These are phyloP conservation scores for Skeletonema grethae DNA, from an alignment of 108 stramenopile species.

Conservation along the genomic window DNA sequence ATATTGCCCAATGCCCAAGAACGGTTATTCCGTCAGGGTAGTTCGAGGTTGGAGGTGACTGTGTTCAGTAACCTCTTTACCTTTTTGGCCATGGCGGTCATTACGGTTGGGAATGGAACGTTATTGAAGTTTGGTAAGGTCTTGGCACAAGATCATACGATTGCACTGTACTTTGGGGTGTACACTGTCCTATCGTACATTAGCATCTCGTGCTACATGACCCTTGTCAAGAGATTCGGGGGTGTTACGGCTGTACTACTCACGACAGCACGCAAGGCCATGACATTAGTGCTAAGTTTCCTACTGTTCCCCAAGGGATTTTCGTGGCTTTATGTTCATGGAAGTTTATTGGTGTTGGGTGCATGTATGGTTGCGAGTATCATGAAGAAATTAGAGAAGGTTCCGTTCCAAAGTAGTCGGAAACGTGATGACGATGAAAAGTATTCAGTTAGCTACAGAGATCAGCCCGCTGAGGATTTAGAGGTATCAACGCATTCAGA, in stretches of 20 bases:
- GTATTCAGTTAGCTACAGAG: not conserved
- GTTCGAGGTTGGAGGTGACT: constrained; percentile 39
- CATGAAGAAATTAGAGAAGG: constrained; percentile 56
- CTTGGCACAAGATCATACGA: constrained; percentile 19
- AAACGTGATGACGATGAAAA: not conserved
- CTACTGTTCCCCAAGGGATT: constrained; percentile 56
- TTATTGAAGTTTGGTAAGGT: constrained; percentile 9
- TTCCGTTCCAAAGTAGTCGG: not conserved
- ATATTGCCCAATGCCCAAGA: constrained; percentile 46
- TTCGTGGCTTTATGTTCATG: constrained; percentile 63
- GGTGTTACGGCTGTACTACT: constrained; percentile 43
- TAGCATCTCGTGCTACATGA: constrained; percentile 62
- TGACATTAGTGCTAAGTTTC: constrained; percentile 39
- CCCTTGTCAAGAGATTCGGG: constrained; percentile 69
- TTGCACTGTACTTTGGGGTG: constrained; percentile 35
- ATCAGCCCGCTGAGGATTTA: not conserved
- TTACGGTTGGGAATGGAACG: constrained; percentile 22
- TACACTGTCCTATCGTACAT: constrained; percentile 31
- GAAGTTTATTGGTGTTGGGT: constrained; percentile 65
- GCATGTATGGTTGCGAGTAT: constrained; percentile 58
- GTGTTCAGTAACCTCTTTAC: constrained; percentile 35
- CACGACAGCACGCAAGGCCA: constrained; percentile 47
- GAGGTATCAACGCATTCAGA: not conserved
- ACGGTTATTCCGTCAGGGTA: constrained; percentile 23
- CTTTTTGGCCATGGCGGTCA: constrained; percentile 23